A percentile compares a stretch with the other conserved stretches of the same genome.
Conservation (phyloP, 768 basidiomycete species). For the Trametopsis cervina region DNA sequence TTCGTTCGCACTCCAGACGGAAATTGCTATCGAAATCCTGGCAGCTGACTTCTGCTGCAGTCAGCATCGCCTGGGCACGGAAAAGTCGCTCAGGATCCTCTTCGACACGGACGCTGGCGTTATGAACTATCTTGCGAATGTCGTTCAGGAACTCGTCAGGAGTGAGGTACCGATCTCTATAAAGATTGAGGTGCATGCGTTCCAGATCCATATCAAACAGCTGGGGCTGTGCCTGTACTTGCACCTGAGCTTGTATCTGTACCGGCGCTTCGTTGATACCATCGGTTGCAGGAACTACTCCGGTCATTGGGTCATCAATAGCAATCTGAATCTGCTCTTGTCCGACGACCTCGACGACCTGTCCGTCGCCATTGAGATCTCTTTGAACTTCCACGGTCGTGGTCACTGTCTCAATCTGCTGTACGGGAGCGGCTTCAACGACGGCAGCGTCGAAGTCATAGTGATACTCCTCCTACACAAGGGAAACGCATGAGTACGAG, state of each 20-base stretch:
- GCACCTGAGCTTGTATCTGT: slow-evolving; percentile 19
- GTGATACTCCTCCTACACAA: slow-evolving; percentile 65
- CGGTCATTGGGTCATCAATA: slow-evolving; percentile 21
- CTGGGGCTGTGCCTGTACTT: slow-evolving; percentile 34
- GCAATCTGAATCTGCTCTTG: slow-evolving; percentile 24
- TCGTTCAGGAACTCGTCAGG: slow-evolving; percentile 85
- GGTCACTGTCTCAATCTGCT: slow-evolving; percentile 30
- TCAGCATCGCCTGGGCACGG: slow-evolving; percentile 86
- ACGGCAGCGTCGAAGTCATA: slow-evolving; percentile 34
- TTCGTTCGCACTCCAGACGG: slow-evolving; percentile 77
- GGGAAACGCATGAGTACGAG: neutral
- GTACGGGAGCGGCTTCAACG: slow-evolving; percentile 16
- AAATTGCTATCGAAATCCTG: slow-evolving; percentile 81
- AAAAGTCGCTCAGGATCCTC: slow-evolving; percentile 71
- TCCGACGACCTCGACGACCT: slow-evolving; percentile 34
- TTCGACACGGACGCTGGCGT: slow-evolving; percentile 46
- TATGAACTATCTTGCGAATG: slow-evolving; percentile 74
- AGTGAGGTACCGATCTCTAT: slow-evolving; percentile 80
- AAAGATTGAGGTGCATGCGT: slow-evolving; percentile 79
- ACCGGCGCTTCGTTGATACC: slow-evolving; percentile 16
- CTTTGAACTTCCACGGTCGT: slow-evolving; percentile 32
- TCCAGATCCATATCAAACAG: slow-evolving; percentile 90
- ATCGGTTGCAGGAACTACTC: slow-evolving; percentile 26
- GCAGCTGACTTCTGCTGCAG: slow-evolving; percentile 77
- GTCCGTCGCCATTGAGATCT: slow-evolving; percentile 28